A percentile compares a stretch with the other conserved stretches of the same genome.
Conservation (phyloP, 352 stramenopile genomes). For the Pythium phragmiticola region DNA sequence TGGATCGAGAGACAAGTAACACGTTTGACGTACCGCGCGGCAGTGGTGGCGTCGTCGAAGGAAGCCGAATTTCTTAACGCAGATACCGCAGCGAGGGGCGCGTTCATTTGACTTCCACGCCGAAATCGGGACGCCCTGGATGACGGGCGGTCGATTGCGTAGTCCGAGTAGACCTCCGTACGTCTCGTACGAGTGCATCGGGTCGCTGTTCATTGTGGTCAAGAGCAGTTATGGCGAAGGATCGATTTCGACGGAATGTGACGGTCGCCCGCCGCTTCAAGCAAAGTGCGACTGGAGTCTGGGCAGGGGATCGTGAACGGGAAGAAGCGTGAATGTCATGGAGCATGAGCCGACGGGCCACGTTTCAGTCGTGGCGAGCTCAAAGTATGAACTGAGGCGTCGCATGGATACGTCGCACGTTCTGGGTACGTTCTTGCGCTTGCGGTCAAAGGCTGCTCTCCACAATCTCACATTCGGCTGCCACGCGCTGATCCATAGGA, state of each 20-base stretch:
- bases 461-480: constrained; percentile 1
- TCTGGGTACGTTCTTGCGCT: constrained; percentile 8
- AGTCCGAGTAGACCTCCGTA: constrained; percentile 25
- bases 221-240: not conserved
- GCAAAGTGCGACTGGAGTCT: not conserved
- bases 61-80: constrained; percentile 63
- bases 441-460: not conserved
- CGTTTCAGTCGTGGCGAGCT: not conserved
- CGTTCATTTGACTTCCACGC: constrained; percentile 55
- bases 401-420: constrained; percentile 27
- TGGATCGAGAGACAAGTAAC: not conserved
- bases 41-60: constrained; percentile 71
- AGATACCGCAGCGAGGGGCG: constrained; percentile 52
- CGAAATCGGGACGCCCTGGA: constrained; percentile 48
- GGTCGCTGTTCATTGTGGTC: constrained; percentile 33
- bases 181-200: constrained; percentile 48
- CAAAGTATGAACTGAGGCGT: not conserved
- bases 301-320: constrained; percentile 10
- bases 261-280: not conserved
- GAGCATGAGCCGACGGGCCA: not conserved
- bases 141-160: constrained; percentile 27
- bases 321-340: constrained; percentile 23
- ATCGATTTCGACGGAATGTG: not conserved
- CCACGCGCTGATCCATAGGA: not conserved
- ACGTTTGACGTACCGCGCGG: constrained; percentile 38